A percentile compares a stretch with the other conserved stretches of the same genome.
Evolutionary conservation across 2,329 filamentous ascomycete species (phyloP).

Genomic region (Alternaria rosae): DNA sequence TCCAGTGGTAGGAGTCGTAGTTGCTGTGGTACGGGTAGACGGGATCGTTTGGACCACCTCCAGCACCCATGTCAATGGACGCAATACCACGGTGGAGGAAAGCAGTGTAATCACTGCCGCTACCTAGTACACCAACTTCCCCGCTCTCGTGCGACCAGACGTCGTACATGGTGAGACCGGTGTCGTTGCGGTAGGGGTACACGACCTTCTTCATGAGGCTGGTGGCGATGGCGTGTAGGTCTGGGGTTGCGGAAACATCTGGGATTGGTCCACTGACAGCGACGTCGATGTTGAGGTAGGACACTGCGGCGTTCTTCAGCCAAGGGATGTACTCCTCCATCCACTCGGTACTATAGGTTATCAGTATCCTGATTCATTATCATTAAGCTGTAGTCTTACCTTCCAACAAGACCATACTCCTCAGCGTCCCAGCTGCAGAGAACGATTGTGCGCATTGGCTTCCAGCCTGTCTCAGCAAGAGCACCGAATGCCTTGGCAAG

Average conservation of each 20-base stretch:
- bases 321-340: constrained; percentile 60
- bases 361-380: not conserved
- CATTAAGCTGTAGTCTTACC: constrained; percentile 15
- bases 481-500: constrained; percentile 59
- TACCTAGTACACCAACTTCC: constrained; percentile 54
- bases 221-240: constrained; percentile 49
- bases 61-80: constrained; percentile 54
- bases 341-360: constrained; percentile 54
- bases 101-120: constrained; percentile 57
- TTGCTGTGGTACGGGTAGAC: constrained; percentile 59
- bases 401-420: constrained; percentile 49
- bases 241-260: constrained; percentile 50
- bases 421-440: constrained; percentile 55
- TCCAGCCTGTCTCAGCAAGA: constrained; percentile 59
- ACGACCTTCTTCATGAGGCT: constrained; percentile 53
- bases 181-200: constrained; percentile 49
- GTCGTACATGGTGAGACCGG: constrained; percentile 55
- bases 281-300: constrained; percentile 62
- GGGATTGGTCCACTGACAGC: constrained; percentile 56
- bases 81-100: constrained; percentile 57
- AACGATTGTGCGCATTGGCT: constrained; percentile 59
- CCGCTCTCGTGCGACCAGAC: constrained; percentile 51
- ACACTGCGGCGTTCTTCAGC: constrained; percentile 54
- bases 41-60: constrained; percentile 48
- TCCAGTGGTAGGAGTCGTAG: constrained; percentile 61